Evolutionary conservation across 2,329 filamentous ascomycete species (phyloP).

Genomic region (Diaporthe caulivora): DNA sequence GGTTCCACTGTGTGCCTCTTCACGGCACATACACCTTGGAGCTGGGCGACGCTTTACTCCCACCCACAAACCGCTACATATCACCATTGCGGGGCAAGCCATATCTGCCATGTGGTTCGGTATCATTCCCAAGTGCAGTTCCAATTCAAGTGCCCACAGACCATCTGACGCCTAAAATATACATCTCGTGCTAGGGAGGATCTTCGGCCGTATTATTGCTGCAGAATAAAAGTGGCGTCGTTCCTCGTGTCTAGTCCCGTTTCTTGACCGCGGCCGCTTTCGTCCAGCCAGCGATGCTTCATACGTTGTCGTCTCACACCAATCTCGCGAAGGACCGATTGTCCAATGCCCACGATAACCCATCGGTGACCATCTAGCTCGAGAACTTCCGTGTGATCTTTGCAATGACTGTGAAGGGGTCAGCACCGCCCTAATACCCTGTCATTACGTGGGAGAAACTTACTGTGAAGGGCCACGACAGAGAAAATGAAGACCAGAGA

Average conservation of each 20-base stretch:
- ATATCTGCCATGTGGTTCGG: conserved; percentile 1
- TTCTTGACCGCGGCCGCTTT: background rate
- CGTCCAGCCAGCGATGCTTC: conserved; percentile 1
- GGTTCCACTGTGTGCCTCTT: background rate
- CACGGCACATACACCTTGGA: background rate
- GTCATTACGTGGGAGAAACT: conserved; percentile 51
- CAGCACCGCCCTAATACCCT: conserved; percentile 33
- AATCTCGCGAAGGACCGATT: background rate
- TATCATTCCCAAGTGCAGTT: conserved; percentile 33
- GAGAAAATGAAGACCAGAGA: conserved; percentile 99
- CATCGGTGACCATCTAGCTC: conserved; percentile 56
- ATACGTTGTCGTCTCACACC: background rate
- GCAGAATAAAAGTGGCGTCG: conserved; percentile 32
- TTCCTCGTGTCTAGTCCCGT: conserved; percentile 24
- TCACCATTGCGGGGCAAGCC: background rate
- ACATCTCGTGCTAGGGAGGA: conserved; percentile 14
- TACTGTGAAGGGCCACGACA: conserved; percentile 97
- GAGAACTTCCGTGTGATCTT: conserved; percentile 93
- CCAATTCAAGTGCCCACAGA: conserved; percentile 34
- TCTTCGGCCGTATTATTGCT: conserved; percentile 30
- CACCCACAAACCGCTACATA: background rate
- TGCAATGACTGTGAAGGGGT: conserved; percentile 80
- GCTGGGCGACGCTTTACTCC: background rate
- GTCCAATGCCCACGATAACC: background rate
- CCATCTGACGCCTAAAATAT: conserved; percentile 33